phyloP scores from a whole-genome alignment of 768 basidiomycete genomes.

The Lactarius deliciosus region DNA sequence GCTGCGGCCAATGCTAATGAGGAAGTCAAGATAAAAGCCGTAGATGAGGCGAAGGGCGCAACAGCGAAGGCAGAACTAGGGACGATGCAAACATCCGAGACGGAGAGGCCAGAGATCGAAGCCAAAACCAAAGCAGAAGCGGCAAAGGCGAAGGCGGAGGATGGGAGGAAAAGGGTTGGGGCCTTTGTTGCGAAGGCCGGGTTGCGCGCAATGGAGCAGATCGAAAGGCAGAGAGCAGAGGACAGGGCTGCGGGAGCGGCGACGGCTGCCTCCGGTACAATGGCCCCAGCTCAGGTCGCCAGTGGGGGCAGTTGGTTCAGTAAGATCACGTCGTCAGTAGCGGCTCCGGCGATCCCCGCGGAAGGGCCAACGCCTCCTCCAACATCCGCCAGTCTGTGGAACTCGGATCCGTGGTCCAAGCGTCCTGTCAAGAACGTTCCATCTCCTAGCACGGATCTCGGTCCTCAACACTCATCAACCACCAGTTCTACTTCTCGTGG shows the following conservation, averaged over 20 bases:
- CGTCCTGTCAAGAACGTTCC: background rate
- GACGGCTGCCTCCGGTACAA: too few species aligned
- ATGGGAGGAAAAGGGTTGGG: too few species aligned
- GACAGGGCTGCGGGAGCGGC: too few species aligned
- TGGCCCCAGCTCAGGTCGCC: too few species aligned
- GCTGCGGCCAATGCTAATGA: background rate
- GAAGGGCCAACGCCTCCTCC: constrained; percentile 3
- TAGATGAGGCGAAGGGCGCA: background rate
- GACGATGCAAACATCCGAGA: background rate
- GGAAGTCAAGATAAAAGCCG: background rate
- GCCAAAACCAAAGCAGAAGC: too few species aligned
- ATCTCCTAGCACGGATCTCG: background rate
- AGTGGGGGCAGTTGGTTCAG: too few species aligned
- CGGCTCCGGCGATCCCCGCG: background rate
- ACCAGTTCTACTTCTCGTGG: background rate
- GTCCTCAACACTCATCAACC: background rate
- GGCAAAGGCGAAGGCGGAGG: too few species aligned
- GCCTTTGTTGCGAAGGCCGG: too few species aligned
- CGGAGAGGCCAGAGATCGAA: too few species aligned
- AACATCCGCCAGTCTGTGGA: background rate
- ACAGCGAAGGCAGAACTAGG: background rate
- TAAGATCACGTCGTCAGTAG: too few species aligned
- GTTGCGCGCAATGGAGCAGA: too few species aligned
- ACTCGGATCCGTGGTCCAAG: background rate
- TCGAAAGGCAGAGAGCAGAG: too few species aligned